Base-by-base conservation (phyloP, 73 alveolate genomes). In the Paramecium primaurelia region DNA sequence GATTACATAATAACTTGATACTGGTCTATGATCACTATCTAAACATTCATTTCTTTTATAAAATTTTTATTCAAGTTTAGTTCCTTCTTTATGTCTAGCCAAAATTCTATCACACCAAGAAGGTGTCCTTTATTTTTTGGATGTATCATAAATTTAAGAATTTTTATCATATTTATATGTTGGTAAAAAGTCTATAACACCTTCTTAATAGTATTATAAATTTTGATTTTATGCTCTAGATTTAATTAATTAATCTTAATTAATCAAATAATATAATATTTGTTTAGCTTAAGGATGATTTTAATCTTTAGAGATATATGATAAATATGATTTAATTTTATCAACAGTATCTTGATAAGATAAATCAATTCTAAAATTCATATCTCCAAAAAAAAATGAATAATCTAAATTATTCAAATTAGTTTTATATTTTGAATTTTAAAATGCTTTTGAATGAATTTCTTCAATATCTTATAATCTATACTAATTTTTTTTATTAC, bases 41-140 rank as follows among this genome's bases (percentile, higher is more conserved):
- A 93, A 68, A 37, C 95, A 95, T 83, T 97, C 97, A 51, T 95
- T 95, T 86, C 98, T 95, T 87, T 92, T 93, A 92, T 97, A 97
- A 40, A 73, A 93, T 44, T 42, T 26, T 34, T 59, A 92, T 95
- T 75, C 77, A 84, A 8, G 96, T 92, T 68, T 77, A 80, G 26
- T 95, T 88, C 91, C 92, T 93, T 97, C 97, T 64, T 96, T 95
- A 36, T 77, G 64, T 11, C 51, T 58, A 60, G 92, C 93, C 59
- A 97, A 83, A 40, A 97, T 96, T 83, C 99, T 91, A 92, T 97
- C 99, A 77, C 99, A 96, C 98, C 98, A 97, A 12, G 99, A 95
- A n/a, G 99, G 99, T 4, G 93, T 92, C 93, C 99, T 94, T 77
- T 92, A 92, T 93, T 96, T 97, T 71, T 95, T 60, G 14, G 95